These are phyloP conservation scores for Mucor piriformis DNA, from an alignment of 371 early-diverging fungal genomes.

Conservation along the genomic window DNA sequence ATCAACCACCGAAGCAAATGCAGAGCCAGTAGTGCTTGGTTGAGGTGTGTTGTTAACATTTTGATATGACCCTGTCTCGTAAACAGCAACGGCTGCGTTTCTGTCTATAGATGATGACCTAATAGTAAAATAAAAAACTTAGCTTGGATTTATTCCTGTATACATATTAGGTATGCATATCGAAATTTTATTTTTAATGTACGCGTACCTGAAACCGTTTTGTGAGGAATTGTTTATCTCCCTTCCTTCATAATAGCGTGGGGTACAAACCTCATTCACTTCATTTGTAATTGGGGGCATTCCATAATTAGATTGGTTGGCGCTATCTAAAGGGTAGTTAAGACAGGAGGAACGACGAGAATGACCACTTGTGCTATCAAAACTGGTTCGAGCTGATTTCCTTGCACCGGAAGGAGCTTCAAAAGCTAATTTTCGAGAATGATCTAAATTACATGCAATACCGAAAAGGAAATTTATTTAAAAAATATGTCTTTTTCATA, in stretches of 20 bases:
- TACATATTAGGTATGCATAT: background rate
- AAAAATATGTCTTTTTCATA: background rate
- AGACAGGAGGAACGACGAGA: background rate
- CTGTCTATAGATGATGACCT: background rate
- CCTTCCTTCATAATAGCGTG: constrained; percentile 3
- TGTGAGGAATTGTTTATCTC: background rate
- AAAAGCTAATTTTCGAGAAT: constrained; percentile 14
- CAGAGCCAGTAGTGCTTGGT: background rate
- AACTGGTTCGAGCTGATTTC: constrained; percentile 3
- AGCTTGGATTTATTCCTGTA: background rate
- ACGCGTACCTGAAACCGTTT: background rate
- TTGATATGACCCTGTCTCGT: background rate
- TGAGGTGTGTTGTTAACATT: background rate
- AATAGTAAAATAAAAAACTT: background rate
- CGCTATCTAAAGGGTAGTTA: background rate
- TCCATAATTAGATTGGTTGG: background rate
- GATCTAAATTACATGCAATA: constrained; percentile 4
- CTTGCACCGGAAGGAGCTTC: constrained; percentile 2
- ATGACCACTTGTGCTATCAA: background rate
- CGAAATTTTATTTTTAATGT: background rate
- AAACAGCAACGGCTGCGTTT: background rate
- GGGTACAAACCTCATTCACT: background rate
- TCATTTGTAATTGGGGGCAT: background rate
- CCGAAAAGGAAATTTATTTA: constrained; percentile 6
- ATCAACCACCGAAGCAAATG: background rate